Conservation (phyloP, 805 yeast genomes). For the Tetrapisispora namnaoensis region DNA sequence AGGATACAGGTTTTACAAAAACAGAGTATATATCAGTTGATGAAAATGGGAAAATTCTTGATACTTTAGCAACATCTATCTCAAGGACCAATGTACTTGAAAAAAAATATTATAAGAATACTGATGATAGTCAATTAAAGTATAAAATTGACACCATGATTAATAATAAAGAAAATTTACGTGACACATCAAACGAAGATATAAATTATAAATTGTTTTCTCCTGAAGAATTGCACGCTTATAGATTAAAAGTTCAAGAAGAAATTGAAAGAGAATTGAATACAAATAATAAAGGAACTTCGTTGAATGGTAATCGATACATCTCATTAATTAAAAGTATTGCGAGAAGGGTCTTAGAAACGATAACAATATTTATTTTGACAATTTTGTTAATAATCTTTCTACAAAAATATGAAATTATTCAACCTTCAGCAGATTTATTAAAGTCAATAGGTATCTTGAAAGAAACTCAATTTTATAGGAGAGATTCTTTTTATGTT, state of each 20-base stretch:
- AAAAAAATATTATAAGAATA: background rate
- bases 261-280: conserved; percentile 18
- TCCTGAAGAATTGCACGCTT: conserved; percentile 18
- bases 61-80: background rate
- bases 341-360: conserved; percentile 27
- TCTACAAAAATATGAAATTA: conserved; percentile 23
- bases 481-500: background rate
- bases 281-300: conserved; percentile 2
- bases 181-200: conserved; percentile 8
- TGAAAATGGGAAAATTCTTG: background rate
- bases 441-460: conserved; percentile 29
- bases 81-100: background rate
- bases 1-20: conserved; percentile 2
- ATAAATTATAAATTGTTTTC: conserved; percentile 17
- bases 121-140: background rate
- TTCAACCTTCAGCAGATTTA: conserved; percentile 27
- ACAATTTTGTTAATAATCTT: conserved; percentile 18
- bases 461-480: conserved; percentile 13
- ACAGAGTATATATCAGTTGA: background rate
- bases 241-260: conserved; percentile 19
- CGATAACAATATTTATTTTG: conserved; percentile 30
- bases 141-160: background rate
- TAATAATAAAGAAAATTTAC: background rate
- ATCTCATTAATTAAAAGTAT: conserved; percentile 21
- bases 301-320: conserved; percentile 6